Evolutionary conservation across 306 rosid species (phyloP).

Genomic region (Aeschynomene evenia): DNA sequence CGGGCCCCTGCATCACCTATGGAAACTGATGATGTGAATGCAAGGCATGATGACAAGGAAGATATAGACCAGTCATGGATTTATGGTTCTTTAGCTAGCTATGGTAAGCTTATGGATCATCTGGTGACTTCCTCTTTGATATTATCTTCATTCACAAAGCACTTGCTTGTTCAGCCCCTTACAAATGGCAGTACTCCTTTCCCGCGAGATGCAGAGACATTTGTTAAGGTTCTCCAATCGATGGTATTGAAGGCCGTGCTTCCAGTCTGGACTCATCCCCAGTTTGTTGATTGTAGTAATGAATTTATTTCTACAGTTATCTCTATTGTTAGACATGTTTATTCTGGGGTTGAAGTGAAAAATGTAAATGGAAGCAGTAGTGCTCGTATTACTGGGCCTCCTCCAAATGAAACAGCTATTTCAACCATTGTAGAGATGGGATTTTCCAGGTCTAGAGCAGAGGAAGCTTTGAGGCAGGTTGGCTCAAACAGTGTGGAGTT

Average conservation of each 20-base stretch:
- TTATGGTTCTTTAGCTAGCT: slow-evolving; percentile 89
- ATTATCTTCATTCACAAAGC: slow-evolving; percentile 84
- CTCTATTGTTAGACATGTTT: slow-evolving; percentile 80
- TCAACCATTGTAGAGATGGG: slow-evolving; percentile 98
- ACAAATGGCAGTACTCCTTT: slow-evolving; percentile 61
- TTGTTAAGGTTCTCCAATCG: slow-evolving; percentile 95
- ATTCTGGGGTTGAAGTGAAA: slow-evolving; percentile 92
- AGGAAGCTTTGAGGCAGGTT: slow-evolving; percentile 91
- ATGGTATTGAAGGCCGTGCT: slow-evolving; percentile 91
- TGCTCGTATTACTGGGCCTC: slow-evolving; percentile 82
- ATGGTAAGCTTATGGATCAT: slow-evolving; percentile 95
- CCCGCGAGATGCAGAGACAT: slow-evolving; percentile 92
- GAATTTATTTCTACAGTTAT: slow-evolving; percentile 82
- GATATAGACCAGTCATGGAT: slow-evolving; percentile 85
- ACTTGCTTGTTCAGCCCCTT: slow-evolving; percentile 83
- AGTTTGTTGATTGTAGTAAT: slow-evolving; percentile 80
- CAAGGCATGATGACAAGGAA: slow-evolving; percentile 69
- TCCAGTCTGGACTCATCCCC: slow-evolving; percentile 96
- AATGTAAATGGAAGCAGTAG: slow-evolving; percentile 54
- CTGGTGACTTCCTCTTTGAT: slow-evolving; percentile 90
- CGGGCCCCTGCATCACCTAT: slow-evolving; percentile 87
- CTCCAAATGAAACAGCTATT: slow-evolving; percentile 90
- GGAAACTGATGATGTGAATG: slow-evolving; percentile 87
- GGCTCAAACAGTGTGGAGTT: slow-evolving; percentile 96
- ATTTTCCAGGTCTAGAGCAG: slow-evolving; percentile 91